phyloP scores from a whole-genome alignment of 768 basidiomycete species.

The Lactifluus hygrophoroides region DNA sequence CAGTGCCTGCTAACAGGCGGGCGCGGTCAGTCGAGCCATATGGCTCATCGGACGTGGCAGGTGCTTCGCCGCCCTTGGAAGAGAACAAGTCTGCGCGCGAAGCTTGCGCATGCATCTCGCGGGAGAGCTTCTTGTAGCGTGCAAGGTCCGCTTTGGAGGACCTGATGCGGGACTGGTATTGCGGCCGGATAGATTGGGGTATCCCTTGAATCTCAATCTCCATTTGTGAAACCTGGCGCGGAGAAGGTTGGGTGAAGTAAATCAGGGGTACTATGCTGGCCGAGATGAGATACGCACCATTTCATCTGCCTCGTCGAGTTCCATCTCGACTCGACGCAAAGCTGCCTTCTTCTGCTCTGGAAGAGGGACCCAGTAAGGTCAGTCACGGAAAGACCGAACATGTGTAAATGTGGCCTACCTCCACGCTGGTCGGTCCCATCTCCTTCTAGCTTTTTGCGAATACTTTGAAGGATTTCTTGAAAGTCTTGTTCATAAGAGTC shows the following conservation, averaged over 20 bases:
- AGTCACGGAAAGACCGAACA: neutral
- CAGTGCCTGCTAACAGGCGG: slow-evolving; percentile 69
- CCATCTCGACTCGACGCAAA: slow-evolving; percentile 82
- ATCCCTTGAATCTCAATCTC: slow-evolving; percentile 96
- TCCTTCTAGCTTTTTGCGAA: slow-evolving; percentile 69
- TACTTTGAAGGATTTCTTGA: slow-evolving; percentile 65
- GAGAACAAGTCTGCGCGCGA: slow-evolving; percentile 73
- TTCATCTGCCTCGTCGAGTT: slow-evolving; percentile 97
- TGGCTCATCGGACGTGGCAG: slow-evolving; percentile 74
- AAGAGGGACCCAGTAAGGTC: neutral
- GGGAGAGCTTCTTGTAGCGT: slow-evolving; percentile 72
- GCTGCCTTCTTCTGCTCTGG: slow-evolving; percentile 76
- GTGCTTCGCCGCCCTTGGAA: slow-evolving; percentile 18
- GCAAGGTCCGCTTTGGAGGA: slow-evolving; percentile 67
- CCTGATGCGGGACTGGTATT: slow-evolving; percentile 69
- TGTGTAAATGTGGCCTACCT: slow-evolving; percentile 39
- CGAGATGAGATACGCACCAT: slow-evolving; percentile 48
- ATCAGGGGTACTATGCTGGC: no score
- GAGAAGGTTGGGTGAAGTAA: neutral
- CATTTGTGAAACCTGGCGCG: slow-evolving; percentile 88
- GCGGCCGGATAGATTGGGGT: slow-evolving; percentile 71
- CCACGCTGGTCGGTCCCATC: slow-evolving; percentile 57
- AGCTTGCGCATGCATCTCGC: slow-evolving; percentile 60
- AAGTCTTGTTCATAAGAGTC: slow-evolving; percentile 93
- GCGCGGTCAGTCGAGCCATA: slow-evolving; percentile 62